Evolutionary conservation across 306 rosid genomes (phyloP).

Genomic region (Vachellia pachyceras): DNA sequence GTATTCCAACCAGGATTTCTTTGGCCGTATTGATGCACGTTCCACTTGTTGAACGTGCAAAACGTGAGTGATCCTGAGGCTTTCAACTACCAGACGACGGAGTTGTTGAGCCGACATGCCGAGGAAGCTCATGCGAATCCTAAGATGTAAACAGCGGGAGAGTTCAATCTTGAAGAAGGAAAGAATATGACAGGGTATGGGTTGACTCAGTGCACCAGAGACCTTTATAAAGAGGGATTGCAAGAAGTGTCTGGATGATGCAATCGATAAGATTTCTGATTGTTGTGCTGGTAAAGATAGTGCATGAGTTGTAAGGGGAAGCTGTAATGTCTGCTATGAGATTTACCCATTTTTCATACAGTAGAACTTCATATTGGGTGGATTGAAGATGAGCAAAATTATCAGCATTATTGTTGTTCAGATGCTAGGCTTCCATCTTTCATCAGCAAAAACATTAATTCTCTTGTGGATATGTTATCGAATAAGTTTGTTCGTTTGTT

Average conservation of each 20-base stretch:
- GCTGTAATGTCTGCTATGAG: constrained; percentile 57
- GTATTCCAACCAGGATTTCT: constrained; percentile 44
- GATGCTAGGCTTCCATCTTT: not conserved
- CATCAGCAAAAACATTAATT: not conserved
- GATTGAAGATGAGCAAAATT: not conserved
- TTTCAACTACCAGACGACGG: constrained; percentile 31
- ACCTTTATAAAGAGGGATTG: constrained; percentile 48
- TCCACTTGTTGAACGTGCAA: constrained; percentile 10
- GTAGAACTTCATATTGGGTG: not conserved
- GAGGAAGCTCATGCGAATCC: constrained; percentile 17
- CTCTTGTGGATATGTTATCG: not conserved
- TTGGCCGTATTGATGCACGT: constrained; percentile 42
- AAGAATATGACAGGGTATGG: constrained; percentile 38
- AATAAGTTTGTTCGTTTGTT: not conserved
- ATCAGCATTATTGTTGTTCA: not conserved
- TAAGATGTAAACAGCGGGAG: constrained; percentile 38
- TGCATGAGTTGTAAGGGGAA: constrained; percentile 56
- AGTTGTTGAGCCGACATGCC: constrained; percentile 35
- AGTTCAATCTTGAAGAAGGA: constrained; percentile 27
- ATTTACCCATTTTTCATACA: constrained; percentile 38
- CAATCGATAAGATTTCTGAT: constrained; percentile 41
- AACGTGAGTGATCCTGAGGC: constrained; percentile 32
- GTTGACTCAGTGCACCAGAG: constrained; percentile 56
- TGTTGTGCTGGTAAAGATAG: constrained; percentile 55
- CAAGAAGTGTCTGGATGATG: constrained; percentile 49